Percentiles rank a stretch among this genome's conserved stretches.
Conservation (phyloP, 2,329 filamentous ascomycete species). For the Macrophomina tecta region DNA sequence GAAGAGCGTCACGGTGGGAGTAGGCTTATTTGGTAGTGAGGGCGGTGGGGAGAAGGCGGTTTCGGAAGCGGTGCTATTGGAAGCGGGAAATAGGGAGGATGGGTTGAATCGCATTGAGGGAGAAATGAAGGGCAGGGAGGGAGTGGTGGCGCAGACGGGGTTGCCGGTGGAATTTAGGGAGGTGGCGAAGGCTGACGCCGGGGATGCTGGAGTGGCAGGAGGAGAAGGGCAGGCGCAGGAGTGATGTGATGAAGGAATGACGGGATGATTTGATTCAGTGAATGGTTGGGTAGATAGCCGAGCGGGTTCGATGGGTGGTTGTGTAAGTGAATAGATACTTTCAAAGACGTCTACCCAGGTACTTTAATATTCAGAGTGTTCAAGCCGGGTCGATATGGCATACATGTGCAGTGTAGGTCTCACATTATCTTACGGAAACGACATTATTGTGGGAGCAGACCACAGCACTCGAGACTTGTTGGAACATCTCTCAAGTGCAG, state of each 20-base stretch:
- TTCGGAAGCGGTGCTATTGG: constrained; percentile 18
- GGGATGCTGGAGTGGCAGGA: background rate
- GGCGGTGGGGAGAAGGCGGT: constrained; percentile 1
- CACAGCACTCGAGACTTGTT: too few relatives aligned
- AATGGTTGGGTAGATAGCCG: background rate
- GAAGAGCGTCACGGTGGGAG: constrained; percentile 63
- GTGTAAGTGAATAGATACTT: too few relatives aligned
- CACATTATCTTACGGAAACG: too few relatives aligned
- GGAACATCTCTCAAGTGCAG: too few relatives aligned
- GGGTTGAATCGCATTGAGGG: background rate
- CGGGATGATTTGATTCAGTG: background rate
- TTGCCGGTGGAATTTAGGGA: constrained; percentile 9
- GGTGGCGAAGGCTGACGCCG: background rate
- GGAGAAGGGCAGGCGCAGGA: background rate
- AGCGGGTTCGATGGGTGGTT: background rate
- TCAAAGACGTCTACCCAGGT: too few relatives aligned
- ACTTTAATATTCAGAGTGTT: too few relatives aligned
- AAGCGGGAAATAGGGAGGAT: constrained; percentile 18
- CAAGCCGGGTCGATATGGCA: too few relatives aligned
- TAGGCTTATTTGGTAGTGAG: constrained; percentile 18
- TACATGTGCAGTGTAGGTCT: too few relatives aligned
- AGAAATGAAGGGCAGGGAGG: background rate
- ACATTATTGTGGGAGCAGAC: too few relatives aligned
- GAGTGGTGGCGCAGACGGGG: background rate
- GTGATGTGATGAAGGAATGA: background rate